A percentile compares a stretch with the other conserved stretches of the same genome.
phyloP scores from a whole-genome alignment of 192 early-diverging fungal species.

The Mortierella alpina region DNA sequence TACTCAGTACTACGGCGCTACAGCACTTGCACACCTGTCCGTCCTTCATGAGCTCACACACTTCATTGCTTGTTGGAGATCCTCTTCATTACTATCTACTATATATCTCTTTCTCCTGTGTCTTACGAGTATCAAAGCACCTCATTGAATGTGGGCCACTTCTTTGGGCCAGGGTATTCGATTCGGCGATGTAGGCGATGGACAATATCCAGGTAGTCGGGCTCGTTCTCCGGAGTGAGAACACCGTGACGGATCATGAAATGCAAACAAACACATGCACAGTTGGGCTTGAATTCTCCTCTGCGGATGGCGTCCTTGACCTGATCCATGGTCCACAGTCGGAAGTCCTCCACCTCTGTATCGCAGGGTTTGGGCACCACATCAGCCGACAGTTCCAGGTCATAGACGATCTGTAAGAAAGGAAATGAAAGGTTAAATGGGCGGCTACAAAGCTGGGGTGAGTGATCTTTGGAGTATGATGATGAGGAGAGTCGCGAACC shows the following conservation, averaged over 20 bases:
- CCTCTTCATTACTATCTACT: no score
- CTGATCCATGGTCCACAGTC: constrained; percentile 75
- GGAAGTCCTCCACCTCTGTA: constrained; percentile 87
- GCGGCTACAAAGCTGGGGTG: neutral
- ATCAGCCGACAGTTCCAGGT: constrained; percentile 76
- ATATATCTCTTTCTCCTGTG: no score
- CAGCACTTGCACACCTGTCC: no score
- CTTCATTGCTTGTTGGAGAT: no score
- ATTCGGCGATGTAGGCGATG: constrained; percentile 73
- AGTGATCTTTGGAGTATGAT: neutral
- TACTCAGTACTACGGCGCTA: no score
- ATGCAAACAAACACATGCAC: constrained; percentile 82
- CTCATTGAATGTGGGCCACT: constrained; percentile 50
- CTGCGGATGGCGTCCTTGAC: constrained; percentile 53
- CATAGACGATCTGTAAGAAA: constrained; percentile 75
- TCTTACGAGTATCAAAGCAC: neutral
- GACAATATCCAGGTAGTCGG: constrained; percentile 81
- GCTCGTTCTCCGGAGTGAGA: constrained; percentile 82
- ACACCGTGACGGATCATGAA: constrained; percentile 85
- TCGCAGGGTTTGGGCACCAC: constrained; percentile 78
- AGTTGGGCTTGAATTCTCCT: constrained; percentile 87
- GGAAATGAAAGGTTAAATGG: neutral
- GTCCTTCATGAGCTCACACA: no score
- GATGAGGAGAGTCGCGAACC: constrained; percentile 45
- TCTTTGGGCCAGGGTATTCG: constrained; percentile 72